Evolutionary conservation across 192 early-diverging fungal genomes (phyloP).

Genomic region (Entomortierella chlamydospora): DNA sequence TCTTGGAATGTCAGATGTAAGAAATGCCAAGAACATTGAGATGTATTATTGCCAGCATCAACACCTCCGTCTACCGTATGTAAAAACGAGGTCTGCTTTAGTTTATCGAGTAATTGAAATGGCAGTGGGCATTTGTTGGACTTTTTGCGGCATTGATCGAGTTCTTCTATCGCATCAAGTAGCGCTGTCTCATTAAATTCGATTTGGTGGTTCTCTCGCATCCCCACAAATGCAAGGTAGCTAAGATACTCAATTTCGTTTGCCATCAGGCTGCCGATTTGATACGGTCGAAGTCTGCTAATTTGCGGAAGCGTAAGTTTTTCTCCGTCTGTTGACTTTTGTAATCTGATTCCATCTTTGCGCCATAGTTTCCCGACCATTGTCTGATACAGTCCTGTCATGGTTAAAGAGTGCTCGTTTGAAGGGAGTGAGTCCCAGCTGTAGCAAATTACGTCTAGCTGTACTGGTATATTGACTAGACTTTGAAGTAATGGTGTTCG

Average conservation of each 20-base stretch:
- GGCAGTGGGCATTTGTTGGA: no score
- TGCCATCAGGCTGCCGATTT: conserved; percentile 15
- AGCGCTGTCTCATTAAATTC: conserved; percentile 11
- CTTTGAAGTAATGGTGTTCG: conserved; percentile 11
- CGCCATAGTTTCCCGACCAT: conserved; percentile 23
- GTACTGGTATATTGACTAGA: conserved; percentile 27
- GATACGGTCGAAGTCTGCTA: not conserved
- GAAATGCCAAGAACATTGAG: conserved; percentile 18
- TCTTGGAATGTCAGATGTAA: conserved; percentile 36
- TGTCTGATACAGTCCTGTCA: conserved; percentile 11
- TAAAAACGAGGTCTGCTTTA: conserved; percentile 29
- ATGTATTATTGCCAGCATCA: not conserved
- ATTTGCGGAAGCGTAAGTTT: no score
- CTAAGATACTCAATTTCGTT: conserved; percentile 20
- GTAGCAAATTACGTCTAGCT: conserved; percentile 28
- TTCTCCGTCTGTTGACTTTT: not conserved
- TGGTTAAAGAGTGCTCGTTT: conserved; percentile 3
- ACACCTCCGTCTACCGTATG: conserved; percentile 18
- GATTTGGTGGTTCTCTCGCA: conserved; percentile 17
- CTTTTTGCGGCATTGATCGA: no score
- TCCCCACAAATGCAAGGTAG: conserved; percentile 21
- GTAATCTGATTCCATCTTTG: conserved; percentile 11
- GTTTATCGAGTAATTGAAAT: not conserved
- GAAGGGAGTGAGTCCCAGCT: conserved; percentile 19
- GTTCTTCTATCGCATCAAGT: not conserved